phyloP scores from a whole-genome alignment of 805 yeast species.

The Starmera pachycereana region DNA sequence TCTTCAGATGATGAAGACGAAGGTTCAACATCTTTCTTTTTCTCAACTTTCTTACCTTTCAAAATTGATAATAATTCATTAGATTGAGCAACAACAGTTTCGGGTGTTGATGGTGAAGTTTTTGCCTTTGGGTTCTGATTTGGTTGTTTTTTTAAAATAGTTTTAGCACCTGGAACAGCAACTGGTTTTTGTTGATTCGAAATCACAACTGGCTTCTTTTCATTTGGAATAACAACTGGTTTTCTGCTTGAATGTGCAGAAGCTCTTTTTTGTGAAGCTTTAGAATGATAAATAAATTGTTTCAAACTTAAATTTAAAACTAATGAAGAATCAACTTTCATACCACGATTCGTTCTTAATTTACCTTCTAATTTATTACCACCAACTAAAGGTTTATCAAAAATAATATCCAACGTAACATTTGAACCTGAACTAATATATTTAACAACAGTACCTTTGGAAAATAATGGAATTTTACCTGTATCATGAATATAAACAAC shows the following conservation, averaged over 20 bases:
- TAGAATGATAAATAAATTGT: constrained; percentile 70
- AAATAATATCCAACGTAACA: constrained; percentile 61
- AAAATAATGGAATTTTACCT: constrained; percentile 82
- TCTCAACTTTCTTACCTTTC: constrained; percentile 22
- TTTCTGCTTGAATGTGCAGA: neutral
- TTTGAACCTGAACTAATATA: constrained; percentile 48
- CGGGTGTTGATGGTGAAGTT: constrained; percentile 2
- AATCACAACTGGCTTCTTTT: neutral
- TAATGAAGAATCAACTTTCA: constrained; percentile 70
- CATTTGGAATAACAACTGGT: neutral
- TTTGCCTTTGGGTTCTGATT: neutral
- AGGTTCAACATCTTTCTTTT: constrained; percentile 3
- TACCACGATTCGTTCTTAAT: constrained; percentile 69
- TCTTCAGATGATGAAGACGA: constrained; percentile 8
- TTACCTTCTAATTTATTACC: constrained; percentile 79
- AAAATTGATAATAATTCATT: constrained; percentile 36
- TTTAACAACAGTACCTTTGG: constrained; percentile 85
- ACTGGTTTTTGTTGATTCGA: neutral
- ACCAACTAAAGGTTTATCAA: constrained; percentile 74
- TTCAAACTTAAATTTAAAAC: constrained; percentile 67
- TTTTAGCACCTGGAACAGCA: neutral
- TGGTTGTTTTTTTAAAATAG: neutral
- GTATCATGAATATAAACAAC: constrained; percentile 75
- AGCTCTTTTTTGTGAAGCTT: constrained; percentile 36
- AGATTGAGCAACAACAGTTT: constrained; percentile 23